phyloP scores from a whole-genome alignment of 208 protist genomes.

The Leishmania braziliensis region DNA sequence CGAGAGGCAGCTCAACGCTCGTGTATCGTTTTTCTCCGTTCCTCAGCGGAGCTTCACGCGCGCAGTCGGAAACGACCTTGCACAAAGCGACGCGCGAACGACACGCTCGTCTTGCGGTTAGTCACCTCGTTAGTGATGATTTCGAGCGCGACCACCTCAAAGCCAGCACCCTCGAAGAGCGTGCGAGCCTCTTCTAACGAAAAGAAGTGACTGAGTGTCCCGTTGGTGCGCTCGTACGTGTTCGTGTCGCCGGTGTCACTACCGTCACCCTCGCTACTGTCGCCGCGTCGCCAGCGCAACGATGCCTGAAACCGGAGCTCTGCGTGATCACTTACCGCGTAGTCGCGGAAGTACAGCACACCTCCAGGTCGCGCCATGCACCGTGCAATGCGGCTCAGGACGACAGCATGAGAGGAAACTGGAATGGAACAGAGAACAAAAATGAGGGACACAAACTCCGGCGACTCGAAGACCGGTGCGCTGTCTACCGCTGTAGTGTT shows the following conservation, averaged over 20 bases:
- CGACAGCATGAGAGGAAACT: slow-evolving; percentile 46
- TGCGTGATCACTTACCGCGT: slow-evolving; percentile 79
- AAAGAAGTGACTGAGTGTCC: slow-evolving; percentile 91
- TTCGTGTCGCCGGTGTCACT: slow-evolving; percentile 16
- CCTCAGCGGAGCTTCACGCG: background rate
- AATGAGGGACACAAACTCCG: slow-evolving; percentile 91
- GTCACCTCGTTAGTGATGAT: slow-evolving; percentile 75
- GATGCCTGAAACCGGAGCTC: slow-evolving; percentile 61
- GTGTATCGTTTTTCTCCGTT: background rate
- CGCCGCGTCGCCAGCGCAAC: slow-evolving; percentile 7
- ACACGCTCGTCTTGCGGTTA: slow-evolving; percentile 68
- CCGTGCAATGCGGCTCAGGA: slow-evolving; percentile 57
- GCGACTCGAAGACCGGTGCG: slow-evolving; percentile 5
- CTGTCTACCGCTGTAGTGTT: background rate
- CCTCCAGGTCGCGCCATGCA: slow-evolving; percentile 70
- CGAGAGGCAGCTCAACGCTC: background rate
- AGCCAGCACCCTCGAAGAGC: slow-evolving; percentile 62
- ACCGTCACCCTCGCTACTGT: background rate
- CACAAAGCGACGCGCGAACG: slow-evolving; percentile 68
- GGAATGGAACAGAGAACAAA: slow-evolving; percentile 95
- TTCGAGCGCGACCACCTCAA: slow-evolving; percentile 53
- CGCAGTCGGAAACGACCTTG: slow-evolving; percentile 74
- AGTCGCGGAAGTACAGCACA: slow-evolving; percentile 91
- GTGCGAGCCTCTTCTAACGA: slow-evolving; percentile 54
- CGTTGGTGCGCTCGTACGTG: slow-evolving; percentile 83